These are phyloP conservation scores for Perilla frutescens DNA, from an alignment of 257 asterid genomes.

Conservation along the genomic window DNA sequence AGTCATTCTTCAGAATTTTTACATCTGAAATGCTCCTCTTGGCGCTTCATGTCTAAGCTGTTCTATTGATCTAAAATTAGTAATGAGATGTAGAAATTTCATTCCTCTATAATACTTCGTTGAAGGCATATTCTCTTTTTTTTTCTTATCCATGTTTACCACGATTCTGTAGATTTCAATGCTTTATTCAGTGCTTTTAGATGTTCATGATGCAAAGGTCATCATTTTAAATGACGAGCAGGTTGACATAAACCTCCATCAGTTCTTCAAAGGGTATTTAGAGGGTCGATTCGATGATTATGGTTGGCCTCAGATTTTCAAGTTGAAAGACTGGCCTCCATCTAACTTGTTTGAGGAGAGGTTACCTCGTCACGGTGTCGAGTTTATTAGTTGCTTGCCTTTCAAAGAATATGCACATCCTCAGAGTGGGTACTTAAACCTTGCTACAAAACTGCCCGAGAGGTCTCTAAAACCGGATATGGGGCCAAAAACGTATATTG, in stretches of 20 bases:
- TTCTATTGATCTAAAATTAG: constrained; percentile 16
- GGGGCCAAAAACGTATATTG: constrained; percentile 97
- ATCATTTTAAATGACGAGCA: constrained; percentile 45
- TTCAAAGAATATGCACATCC: constrained; percentile 88
- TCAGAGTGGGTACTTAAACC: constrained; percentile 63
- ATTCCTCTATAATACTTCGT: constrained; percentile 3
- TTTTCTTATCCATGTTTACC: neutral
- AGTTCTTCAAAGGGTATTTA: constrained; percentile 72
- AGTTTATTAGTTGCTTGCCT: constrained; percentile 80
- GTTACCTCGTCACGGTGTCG: constrained; percentile 86
- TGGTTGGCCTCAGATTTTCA: constrained; percentile 78
- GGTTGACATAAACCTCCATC: constrained; percentile 70
- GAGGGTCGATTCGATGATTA: constrained; percentile 37
- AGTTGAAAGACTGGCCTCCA: constrained; percentile 97
- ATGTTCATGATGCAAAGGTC: constrained; percentile 21
- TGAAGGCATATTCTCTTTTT: constrained; percentile 7
- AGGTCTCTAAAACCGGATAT: constrained; percentile 71
- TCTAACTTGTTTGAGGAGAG: constrained; percentile 73
- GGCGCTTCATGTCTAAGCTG: constrained; percentile 8
- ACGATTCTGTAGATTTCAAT: constrained; percentile 11
- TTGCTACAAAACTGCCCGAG: constrained; percentile 66
- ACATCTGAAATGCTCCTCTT: constrained; percentile 1
- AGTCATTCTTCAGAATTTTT: constrained; percentile 5
- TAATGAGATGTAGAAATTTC: constrained; percentile 7
- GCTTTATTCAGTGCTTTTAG: constrained; percentile 1